Evolutionary conservation across 1,284 basidiomycete species (phyloP), one percentile per base, ranked within the genome.

Genomic region (Wallemia ichthyophaga): DNA sequence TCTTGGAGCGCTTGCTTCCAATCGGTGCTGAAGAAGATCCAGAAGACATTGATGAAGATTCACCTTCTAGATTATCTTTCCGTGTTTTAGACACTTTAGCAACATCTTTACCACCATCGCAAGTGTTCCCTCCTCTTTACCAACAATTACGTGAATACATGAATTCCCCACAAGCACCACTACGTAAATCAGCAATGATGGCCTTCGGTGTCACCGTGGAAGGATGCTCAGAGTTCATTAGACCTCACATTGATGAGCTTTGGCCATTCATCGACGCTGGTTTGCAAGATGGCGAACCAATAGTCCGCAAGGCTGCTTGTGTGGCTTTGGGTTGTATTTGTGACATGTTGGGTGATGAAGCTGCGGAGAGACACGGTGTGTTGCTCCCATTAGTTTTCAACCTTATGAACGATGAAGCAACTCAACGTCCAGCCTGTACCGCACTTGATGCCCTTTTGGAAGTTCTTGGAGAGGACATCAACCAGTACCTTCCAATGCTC

Each of bases 141-240:
- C 72, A 71, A 59, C 78, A 91, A 64, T 83, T 94, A 61, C 75
- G 80, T 63, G 75, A 82, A 61, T 92, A 89, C 71, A 85, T 89
- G 73, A 74, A 76, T 15, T 87, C 83, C 2, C 81, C 92, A 64
- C 76, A 83, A 1, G 73, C 79, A 59, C 71, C 76, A 64, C 72
- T 75, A 66, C 83, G 94, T 62, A 91, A 94, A 64, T 86, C 87
- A 58, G 94, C 91, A 5, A 83, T 98, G 73, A 87, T 95, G 69
- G 84, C 92, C 2, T 82, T 99, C 61, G 94, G 92, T 65, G 87
- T 98, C 58, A 80, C 82, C 57, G 89, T 98, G 61, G 94, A 99
- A 70, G 94, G 94, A 25, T 96, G 92, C 75, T 89, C 85, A 71
- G 89, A 98, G 73, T 98, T 77, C 73, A 96, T 98, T 77, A 86